Conservation (phyloP, 495 filamentous ascomycete genomes). For the Trichoderma asperelloides region DNA sequence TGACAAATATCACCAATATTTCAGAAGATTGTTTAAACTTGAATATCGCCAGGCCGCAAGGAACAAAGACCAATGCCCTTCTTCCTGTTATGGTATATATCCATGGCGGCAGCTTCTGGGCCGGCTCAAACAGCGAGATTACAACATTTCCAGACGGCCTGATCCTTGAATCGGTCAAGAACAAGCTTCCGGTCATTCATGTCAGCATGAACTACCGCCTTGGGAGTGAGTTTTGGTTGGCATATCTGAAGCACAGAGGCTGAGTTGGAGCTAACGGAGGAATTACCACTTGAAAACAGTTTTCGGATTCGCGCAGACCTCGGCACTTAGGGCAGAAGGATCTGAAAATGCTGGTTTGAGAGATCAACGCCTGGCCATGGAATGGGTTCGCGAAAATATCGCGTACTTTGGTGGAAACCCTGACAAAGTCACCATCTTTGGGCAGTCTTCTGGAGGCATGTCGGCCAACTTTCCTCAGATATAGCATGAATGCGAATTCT, state of each 20-base stretch:
- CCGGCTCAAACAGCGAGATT: constrained; percentile 32
- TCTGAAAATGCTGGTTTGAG: constrained; percentile 39
- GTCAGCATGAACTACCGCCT: constrained; percentile 61
- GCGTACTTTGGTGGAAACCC: constrained; percentile 52
- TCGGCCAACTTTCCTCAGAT: constrained; percentile 11
- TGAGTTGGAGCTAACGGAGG: constrained; percentile 41
- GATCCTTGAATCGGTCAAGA: neutral
- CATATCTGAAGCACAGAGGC: constrained; percentile 34
- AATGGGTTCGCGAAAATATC: constrained; percentile 58
- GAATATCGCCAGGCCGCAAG: constrained; percentile 31
- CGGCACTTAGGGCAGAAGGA: constrained; percentile 20
- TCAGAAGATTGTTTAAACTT: constrained; percentile 39
- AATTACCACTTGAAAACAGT: constrained; percentile 21
- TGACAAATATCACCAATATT: constrained; percentile 21
- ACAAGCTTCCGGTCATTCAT: constrained; percentile 36
- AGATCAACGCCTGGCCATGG: constrained; percentile 45
- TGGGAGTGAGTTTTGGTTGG: constrained; percentile 24
- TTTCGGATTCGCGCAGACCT: constrained; percentile 21
- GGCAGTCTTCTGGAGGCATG: constrained; percentile 41
- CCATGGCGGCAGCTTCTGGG: constrained; percentile 34
- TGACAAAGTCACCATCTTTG: constrained; percentile 42
- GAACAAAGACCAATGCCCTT: constrained; percentile 21
- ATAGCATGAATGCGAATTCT: neutral
- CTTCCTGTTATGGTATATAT: constrained; percentile 45
- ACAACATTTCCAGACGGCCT: constrained; percentile 13